A percentile compares a stretch with the other conserved stretches of the same genome.
Conservation (phyloP, 805 yeast species). For the Metschnikowia cerradonensis region DNA sequence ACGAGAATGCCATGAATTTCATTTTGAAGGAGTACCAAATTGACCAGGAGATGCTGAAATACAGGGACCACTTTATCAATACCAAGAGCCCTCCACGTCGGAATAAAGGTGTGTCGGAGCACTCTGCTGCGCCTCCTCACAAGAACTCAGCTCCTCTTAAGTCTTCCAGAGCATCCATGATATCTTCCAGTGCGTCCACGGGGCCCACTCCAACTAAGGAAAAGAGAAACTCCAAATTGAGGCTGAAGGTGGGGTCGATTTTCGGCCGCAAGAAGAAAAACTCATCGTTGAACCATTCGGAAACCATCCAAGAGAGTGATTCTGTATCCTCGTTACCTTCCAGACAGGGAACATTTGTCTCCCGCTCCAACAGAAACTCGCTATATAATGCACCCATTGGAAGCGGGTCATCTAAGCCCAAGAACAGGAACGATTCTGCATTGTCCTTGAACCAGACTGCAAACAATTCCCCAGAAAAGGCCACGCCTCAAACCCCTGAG, state of each 20-base stretch:
- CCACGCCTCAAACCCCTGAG: background rate
- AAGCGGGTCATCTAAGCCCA: background rate
- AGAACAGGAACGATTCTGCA: background rate
- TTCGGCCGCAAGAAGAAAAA: conserved; percentile 58
- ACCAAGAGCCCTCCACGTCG: conserved; percentile 12
- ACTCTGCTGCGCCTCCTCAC: background rate
- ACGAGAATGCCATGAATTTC: conserved; percentile 64
- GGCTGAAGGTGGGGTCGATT: conserved; percentile 72
- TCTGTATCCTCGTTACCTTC: conserved; percentile 22
- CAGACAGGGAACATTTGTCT: conserved; percentile 9
- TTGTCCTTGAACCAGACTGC: background rate
- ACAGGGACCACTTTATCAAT: conserved; percentile 31
- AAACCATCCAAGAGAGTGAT: conserved; percentile 33
- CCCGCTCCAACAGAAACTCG: conserved; percentile 13
- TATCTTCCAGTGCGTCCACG: conserved; percentile 14
- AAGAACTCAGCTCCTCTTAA: background rate
- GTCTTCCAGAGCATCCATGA: conserved; percentile 5
- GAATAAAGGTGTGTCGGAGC: background rate
- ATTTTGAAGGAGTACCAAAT: conserved; percentile 47
- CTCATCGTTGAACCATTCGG: conserved; percentile 20
- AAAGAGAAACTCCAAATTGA: conserved; percentile 42
- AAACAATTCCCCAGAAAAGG: background rate
- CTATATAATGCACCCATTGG: conserved; percentile 8
- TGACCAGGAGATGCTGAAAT: conserved; percentile 34
- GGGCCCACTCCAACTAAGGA: conserved; percentile 23